Evolutionary conservation across 2,329 filamentous ascomycete genomes (phyloP).

Genomic region (Aspergillus hiratsukae): DNA sequence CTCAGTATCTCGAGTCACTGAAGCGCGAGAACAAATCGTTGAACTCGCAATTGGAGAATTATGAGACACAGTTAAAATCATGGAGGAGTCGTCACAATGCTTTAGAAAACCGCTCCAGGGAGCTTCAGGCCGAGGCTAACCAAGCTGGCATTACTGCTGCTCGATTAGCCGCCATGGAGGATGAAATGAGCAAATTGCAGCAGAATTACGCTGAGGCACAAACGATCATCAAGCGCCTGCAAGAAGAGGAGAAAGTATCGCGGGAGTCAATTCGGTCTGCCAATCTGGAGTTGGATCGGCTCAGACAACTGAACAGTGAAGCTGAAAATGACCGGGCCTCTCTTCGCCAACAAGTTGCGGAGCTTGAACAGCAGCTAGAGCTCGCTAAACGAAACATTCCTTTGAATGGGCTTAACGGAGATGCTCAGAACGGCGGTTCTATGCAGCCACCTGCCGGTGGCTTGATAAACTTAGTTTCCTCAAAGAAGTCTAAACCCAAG

Average conservation of each 20-base stretch:
- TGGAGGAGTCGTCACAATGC: conserved; percentile 92
- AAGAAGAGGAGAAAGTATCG: conserved; percentile 86
- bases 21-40: conserved; percentile 93
- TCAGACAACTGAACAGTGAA: conserved; percentile 68
- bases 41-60: conserved; percentile 84
- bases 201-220: conserved; percentile 84
- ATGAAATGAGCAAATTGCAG: conserved; percentile 91
- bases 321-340: conserved; percentile 82
- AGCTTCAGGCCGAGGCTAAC: conserved; percentile 93
- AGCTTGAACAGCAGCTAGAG: conserved; percentile 90
- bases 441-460: conserved; percentile 60
- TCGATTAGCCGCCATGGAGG: conserved; percentile 83
- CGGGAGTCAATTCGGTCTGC: conserved; percentile 76
- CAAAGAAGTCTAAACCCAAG: conserved; percentile 84
- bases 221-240: conserved; percentile 84
- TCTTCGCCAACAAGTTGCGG: conserved; percentile 80
- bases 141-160: conserved; percentile 94
- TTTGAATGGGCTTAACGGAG: conserved; percentile 58
- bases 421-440: conserved; percentile 60
- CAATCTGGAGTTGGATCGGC: conserved; percentile 73
- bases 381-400: conserved; percentile 74
- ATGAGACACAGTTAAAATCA: conserved; percentile 91
- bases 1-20: conserved; percentile 85
- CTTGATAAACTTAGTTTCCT: conserved; percentile 93
- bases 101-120: conserved; percentile 83